These are phyloP conservation scores for Pleurotus ostreatus DNA, from an alignment of 768 basidiomycete species.

Conservation along the genomic window DNA sequence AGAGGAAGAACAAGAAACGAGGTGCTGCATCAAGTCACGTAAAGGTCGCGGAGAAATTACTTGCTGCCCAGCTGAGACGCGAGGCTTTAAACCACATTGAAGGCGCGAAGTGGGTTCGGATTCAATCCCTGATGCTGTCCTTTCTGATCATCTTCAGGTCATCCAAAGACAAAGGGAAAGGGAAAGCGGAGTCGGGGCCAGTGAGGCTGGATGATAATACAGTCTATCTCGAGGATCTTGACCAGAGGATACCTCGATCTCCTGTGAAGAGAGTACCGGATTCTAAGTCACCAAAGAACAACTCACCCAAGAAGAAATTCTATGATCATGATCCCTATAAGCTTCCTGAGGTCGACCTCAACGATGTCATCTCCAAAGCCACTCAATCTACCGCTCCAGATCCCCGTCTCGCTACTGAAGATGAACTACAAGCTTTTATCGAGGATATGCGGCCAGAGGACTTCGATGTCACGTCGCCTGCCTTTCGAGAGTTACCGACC, in stretches of 20 bases:
- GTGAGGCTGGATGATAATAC: slow-evolving; percentile 64
- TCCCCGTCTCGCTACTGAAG: slow-evolving; percentile 93
- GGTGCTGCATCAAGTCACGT: slow-evolving; percentile 86
- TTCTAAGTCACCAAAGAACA: slow-evolving; percentile 30
- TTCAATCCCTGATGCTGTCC: too few species aligned
- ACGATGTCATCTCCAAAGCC: slow-evolving; percentile 56
- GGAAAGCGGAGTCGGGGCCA: slow-evolving; percentile 38
- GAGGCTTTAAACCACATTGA: slow-evolving; percentile 73
- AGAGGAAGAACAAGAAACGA: slow-evolving; percentile 85
- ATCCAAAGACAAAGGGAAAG: slow-evolving; percentile 37
- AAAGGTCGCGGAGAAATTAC: slow-evolving; percentile 84
- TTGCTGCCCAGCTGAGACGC: slow-evolving; percentile 90
- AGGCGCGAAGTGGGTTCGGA: slow-evolving; percentile 29
- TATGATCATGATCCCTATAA: slow-evolving; percentile 87
- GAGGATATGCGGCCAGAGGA: slow-evolving; percentile 96
- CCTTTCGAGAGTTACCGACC: slow-evolving; percentile 88
- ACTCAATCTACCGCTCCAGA: slow-evolving; percentile 67
- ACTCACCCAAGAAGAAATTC: slow-evolving; percentile 58
- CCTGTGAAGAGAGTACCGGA: slow-evolving; percentile 26
- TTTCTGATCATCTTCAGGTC: slow-evolving; percentile 10
- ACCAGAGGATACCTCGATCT: slow-evolving; percentile 45
- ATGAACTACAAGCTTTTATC: slow-evolving; percentile 88
- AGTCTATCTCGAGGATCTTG: slow-evolving; percentile 88
- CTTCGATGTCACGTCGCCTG: slow-evolving; percentile 86
- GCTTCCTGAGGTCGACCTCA: slow-evolving; percentile 80